Base-by-base conservation (phyloP, 345 rosid genomes). In the Jatropha curcas region DNA sequence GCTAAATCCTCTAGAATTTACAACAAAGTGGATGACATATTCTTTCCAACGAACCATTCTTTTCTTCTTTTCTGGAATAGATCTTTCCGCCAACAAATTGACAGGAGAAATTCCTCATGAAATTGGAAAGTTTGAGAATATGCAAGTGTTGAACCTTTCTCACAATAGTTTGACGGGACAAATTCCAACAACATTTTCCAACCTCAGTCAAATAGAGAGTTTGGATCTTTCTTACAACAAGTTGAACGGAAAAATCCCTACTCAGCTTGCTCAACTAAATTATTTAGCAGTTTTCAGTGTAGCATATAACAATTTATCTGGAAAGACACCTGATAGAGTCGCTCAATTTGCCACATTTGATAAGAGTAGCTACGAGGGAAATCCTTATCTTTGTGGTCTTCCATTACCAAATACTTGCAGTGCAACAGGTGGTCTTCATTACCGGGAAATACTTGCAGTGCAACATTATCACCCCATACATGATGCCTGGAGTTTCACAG, bases 1-100 rank as follows among this genome's bases (percentile, higher is more conserved):
- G n/a, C n/a, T n/a, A n/a, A n/a, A n/a, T n/a, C n/a, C 39, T 35
- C 7, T 35, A 35, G 39, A 35, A 4, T 35, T 35, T 35, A 35
- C 11, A 43, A 43, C 14, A 11, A 43, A 43, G 14, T 43, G 46
- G 46, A 43, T 4, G 1, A 43, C 46, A 4, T 43, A 43, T 43
- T 43, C 46, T 43, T 43, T 4, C 39, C 39, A 35, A 35, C 39
- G 7, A 35, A 35, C 7, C 7, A 35, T 43, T 14, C 46, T 43
- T 14, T 11, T 4, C 46, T 64, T 5, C 25, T 77, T 86, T 62
- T 72, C 65, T 5, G 82, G 83, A 61, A 0, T 82, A 1, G 86
- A 86, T 64, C 27, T 86, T n/a, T 84, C 86, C 3, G 22, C 10
- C 0, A 86, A 86, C 11, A 77, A 81, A 20, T 65, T 84, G 0